Evolutionary conservation across 73 alveolate genomes (phyloP), one percentile per base, ranked within the genome.

Genomic region (Breviolum minutum): DNA sequence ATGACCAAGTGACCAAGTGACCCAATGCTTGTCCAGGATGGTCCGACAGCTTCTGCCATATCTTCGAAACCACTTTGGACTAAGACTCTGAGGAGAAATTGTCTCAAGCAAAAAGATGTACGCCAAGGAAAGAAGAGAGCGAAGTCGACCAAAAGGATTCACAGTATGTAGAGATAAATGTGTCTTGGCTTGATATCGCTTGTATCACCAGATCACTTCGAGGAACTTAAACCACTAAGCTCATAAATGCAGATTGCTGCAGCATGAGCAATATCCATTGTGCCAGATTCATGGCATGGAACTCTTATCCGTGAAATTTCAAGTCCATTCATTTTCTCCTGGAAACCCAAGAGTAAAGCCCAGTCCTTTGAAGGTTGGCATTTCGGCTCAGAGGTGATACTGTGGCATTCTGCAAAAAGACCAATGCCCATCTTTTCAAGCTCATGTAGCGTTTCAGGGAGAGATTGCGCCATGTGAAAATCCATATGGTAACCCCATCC

Each of bases 401-500:
- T n/a, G n/a, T n/a, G n/a, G n/a, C 74, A 11, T 27, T 24, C 76
- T 9, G 76, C 79, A 27, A 63, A 86, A 7, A 86, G 94, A 16
- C 48, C 63, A 20, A 63, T 27, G 2, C 94, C 94, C 9, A 20
- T n/a, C 5, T 26, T 2, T 1, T 10, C 64, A 54, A 86, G 63
- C 14, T 63, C 63, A 27, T 27, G 9, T 30, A 86, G 64, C 29
- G 63, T n/a, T 29, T 86, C 79, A 5, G 80, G 80, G 26, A 94
- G 11, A 68, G 73, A 79, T 10, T 17, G 2, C 2, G 99, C 94
- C 60, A 77, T 17, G 40, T 94, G 99, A 19, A 94, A 94, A 73
- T 77, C 93, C 99, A 94, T 27, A 63, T 80, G 94, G 14, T 94
- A 94, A 13, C 84, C 94, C 99, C 99, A 94, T 83, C 99, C 99